Evolutionary conservation across 139 green algal species (phyloP).

Genomic region (Chlamydomonas urium): DNA sequence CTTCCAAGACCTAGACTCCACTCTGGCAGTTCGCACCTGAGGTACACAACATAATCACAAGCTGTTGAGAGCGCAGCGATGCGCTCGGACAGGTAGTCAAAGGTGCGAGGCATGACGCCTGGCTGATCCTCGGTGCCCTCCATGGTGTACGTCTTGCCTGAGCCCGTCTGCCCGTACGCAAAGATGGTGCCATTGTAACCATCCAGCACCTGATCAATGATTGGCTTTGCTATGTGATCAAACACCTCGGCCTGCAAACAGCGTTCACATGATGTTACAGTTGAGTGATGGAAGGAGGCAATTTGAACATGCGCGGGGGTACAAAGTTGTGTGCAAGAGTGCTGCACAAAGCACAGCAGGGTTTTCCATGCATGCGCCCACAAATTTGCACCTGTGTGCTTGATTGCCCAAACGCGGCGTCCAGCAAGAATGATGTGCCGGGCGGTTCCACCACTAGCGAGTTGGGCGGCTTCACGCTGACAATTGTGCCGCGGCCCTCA

Average conservation of each 20-base stretch:
- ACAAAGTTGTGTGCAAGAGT: too few relatives aligned
- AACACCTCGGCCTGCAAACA: constrained; percentile 4
- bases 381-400: constrained; percentile 8
- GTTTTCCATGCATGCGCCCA: too few relatives aligned
- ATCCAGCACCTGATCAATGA: constrained; percentile 5
- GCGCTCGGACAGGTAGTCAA: constrained; percentile 75
- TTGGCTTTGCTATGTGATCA: not conserved
- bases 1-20: too few relatives aligned
- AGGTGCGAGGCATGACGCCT: constrained; percentile 85
- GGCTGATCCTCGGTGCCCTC: constrained; percentile 37
- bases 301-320: too few relatives aligned
- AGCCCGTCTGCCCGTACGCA: constrained; percentile 52
- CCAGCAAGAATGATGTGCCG: not conserved
- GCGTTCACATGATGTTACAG: not conserved
- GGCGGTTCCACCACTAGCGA: not conserved
- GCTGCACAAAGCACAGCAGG: too few relatives aligned
- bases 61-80: constrained; percentile 24
- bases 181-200: constrained; percentile 21
- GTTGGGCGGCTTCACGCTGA: constrained; percentile 20
- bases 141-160: constrained; percentile 86
- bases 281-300: too few relatives aligned
- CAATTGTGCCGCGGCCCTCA: constrained; percentile 59
- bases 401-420: not conserved
- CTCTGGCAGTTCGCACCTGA: too few relatives aligned
- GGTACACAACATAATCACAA: constrained; percentile 81